Evolutionary conservation across 2,329 filamentous ascomycete genomes (phyloP).

Genomic region (Stachybotrys elegans): DNA sequence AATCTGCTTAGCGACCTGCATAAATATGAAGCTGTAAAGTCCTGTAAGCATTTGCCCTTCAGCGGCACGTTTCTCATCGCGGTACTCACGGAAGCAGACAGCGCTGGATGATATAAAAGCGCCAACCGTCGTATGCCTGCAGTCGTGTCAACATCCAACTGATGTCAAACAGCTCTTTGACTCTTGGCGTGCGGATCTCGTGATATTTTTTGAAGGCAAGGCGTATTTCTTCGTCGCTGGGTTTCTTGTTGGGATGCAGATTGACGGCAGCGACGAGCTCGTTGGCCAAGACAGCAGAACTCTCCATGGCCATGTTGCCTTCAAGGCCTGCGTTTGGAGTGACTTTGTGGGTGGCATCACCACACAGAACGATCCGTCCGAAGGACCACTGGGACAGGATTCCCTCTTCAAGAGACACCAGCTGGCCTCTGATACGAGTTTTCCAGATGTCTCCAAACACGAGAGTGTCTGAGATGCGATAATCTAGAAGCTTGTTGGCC

Average conservation of each 20-base stretch:
- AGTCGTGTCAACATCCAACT: no score
- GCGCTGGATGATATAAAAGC: no score
- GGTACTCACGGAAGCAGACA: no score
- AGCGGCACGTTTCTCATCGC: no score
- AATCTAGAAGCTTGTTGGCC: constrained; percentile 17
- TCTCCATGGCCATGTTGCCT: constrained; percentile 23
- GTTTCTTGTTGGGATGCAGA: not conserved
- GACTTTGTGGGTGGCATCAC: constrained; percentile 27
- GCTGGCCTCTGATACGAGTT: constrained; percentile 6
- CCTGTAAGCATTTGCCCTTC: no score
- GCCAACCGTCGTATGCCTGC: no score
- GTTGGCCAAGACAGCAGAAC: constrained; percentile 17
- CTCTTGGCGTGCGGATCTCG: no score
- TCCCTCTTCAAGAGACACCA: constrained; percentile 26
- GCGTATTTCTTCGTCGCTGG: not conserved
- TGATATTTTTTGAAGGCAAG: no score
- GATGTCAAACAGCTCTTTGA: no score
- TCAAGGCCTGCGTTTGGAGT: constrained; percentile 22
- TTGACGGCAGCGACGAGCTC: constrained; percentile 5
- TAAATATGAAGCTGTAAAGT: no score
- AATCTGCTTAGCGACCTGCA: no score
- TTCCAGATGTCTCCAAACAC: constrained; percentile 29
- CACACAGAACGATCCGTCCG: constrained; percentile 24
- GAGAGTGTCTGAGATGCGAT: constrained; percentile 18
- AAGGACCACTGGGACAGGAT: constrained; percentile 22